Base-by-base conservation (phyloP, 257 asterid species). In the Haberlea rhodopensis region DNA sequence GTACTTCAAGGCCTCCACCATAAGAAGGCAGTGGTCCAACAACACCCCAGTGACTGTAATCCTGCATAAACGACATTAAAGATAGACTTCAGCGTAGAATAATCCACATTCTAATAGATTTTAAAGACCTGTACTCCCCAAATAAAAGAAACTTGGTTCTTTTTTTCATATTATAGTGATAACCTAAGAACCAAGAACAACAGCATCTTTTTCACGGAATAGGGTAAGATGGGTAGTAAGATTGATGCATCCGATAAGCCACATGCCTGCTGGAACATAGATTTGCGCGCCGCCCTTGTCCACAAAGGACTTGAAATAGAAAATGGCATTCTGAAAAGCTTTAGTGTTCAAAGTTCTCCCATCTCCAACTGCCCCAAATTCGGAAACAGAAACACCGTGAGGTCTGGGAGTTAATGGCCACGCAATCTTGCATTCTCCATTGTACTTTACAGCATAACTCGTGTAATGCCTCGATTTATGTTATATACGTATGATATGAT, bases 251-350 rank as follows among this genome's bases (percentile, higher is more conserved):
- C 95, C 90, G 0, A 91, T 89, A 16, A 92, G 87, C 99, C 99
- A 92, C 60, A 59, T 75, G 54, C 99, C 99, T 0, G 82, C 88
- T 0, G 99, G 99, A 65, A 92, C 96, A 57, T 89, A 92, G 65
- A 92, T 95, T 71, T 89, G 97, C 27, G 99, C 99, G 6, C 99
- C 99, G 0, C 99, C 99, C 80, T 92, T 92, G 69, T 92, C 99
- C 0, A 83, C 89, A 59, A 92, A 92, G 11, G 99, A 94, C 82
- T 87, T 84, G 11, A 90, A 18, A 37, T 37, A 37, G 48, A 37
- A 37, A 37, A 37, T 37, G 48, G 48, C 48, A 13, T 37, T 37
- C 48, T 37, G 48, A 37, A 37, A 37, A 10, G 94, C 73, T 90
- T 87, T 76, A 94, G 99, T 97, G 76, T 90, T 94, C 73, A 90